Evolutionary conservation across 1,284 basidiomycete species (phyloP).

Genomic region (Cutaneotrichosporon dermatis): DNA sequence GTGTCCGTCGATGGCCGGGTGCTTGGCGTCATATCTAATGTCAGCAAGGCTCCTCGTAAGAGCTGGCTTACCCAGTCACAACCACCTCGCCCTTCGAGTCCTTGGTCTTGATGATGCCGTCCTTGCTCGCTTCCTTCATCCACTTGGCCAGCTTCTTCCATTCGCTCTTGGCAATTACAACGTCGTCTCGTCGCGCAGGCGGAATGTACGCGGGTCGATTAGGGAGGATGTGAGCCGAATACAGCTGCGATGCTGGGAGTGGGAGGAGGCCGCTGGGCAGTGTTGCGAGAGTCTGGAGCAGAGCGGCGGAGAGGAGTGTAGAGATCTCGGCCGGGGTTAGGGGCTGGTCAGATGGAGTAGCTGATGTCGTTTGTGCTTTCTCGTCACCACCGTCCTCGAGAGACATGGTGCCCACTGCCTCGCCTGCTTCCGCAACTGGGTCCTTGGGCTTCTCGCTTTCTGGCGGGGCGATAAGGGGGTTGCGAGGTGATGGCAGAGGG

Average conservation of each 20-base stretch:
- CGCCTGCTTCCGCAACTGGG: slow-evolving; percentile 52
- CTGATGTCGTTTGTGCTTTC: too few relatives aligned
- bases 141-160: slow-evolving; percentile 76
- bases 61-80: slow-evolving; percentile 27
- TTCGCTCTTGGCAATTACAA: slow-evolving; percentile 47
- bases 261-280: slow-evolving; percentile 61
- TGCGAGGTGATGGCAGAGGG: slow-evolving; percentile 25
- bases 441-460: slow-evolving; percentile 1
- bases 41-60: slow-evolving; percentile 1
- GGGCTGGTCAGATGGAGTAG: neutral
- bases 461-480: slow-evolving; percentile 26
- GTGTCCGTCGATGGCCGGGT: slow-evolving; percentile 59
- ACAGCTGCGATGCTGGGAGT: slow-evolving; percentile 68
- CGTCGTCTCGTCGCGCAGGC: slow-evolving; percentile 61
- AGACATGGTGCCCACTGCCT: slow-evolving; percentile 45
- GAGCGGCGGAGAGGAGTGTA: slow-evolving; percentile 60
- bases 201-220: slow-evolving; percentile 62
- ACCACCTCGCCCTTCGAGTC: slow-evolving; percentile 58
- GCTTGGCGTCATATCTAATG: slow-evolving; percentile 57
- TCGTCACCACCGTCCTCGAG: neutral
- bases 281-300: slow-evolving; percentile 60
- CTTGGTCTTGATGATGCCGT: slow-evolving; percentile 66
- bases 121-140: slow-evolving; percentile 69
- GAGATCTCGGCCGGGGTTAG: slow-evolving; percentile 53
- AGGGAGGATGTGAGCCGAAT: slow-evolving; percentile 71